These are phyloP conservation scores for Colletotrichum sp. DNA, from an alignment of 2,329 filamentous ascomycete species.

Conservation along the genomic window DNA sequence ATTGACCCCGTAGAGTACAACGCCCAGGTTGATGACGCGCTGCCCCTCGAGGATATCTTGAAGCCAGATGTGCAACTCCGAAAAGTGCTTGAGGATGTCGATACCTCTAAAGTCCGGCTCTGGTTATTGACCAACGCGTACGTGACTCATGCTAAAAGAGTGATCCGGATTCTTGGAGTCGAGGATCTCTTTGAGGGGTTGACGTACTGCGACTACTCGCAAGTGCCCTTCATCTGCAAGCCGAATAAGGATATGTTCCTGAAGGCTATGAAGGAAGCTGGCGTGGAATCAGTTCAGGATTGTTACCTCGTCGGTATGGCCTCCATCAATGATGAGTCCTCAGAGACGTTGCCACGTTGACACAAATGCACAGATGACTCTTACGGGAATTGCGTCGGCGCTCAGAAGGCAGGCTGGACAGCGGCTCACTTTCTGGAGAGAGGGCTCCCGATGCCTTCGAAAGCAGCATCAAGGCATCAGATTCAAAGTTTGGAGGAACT, in stretches of 20 bases:
- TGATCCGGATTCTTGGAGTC: slow-evolving; percentile 79
- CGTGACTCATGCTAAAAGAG: slow-evolving; percentile 81
- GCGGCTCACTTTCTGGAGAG: slow-evolving; percentile 85
- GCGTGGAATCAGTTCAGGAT: slow-evolving; percentile 56
- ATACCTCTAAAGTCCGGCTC: slow-evolving; percentile 79
- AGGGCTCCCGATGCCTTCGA: slow-evolving; percentile 44
- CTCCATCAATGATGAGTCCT: not conserved
- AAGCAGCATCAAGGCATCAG: not conserved
- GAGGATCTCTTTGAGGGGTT: slow-evolving; percentile 93
- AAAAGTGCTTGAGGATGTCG: slow-evolving; percentile 79
- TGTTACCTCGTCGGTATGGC: not conserved
- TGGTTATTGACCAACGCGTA: slow-evolving; percentile 99
- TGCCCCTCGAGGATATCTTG: not conserved
- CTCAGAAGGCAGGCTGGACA: slow-evolving; percentile 80
- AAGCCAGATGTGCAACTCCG: slow-evolving; percentile 60
- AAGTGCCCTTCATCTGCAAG: slow-evolving; percentile 81
- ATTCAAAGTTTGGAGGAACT: not conserved
- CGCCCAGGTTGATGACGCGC: slow-evolving; percentile 87
- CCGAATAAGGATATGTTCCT: slow-evolving; percentile 81
- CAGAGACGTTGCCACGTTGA: not conserved
- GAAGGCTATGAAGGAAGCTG: slow-evolving; percentile 87
- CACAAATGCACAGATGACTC: slow-evolving; percentile 80
- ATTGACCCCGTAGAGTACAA: slow-evolving; percentile 97
- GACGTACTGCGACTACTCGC: slow-evolving; percentile 89
- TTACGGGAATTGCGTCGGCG: slow-evolving; percentile 77